Base-by-base conservation (phyloP, 1,139 yeast species). In the Taphrina pruni region DNA sequence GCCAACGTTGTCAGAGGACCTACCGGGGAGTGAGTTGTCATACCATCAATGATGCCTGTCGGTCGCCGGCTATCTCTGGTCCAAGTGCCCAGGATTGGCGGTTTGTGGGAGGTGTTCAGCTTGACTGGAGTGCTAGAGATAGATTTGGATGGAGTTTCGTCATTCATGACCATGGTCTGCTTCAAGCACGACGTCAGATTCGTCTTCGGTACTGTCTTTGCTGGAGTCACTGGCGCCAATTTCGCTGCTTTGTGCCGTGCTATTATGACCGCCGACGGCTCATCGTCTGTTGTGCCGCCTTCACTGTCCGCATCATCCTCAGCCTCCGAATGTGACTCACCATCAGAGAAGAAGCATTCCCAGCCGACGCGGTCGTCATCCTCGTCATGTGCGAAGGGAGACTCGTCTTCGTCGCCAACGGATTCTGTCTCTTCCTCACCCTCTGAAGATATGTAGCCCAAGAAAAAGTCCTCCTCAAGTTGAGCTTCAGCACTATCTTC, bases 11-110 rank as follows among this genome's bases (percentile, higher is more conserved):
- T 51, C 12, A 55, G 45, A 8, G 57, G 41, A 11, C 60, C 56
- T 9, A 38, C 67, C 4, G 67, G 67, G 8, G 67, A 64, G 56
- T 64, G 58, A 3, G 61, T 46, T 11, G 60, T 26, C 46, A 54
- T 14, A 20, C 70, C 70, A 50, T 68, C 70, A 26, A 68, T 68
- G 20, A 68, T 61, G 8, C 66, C 70, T 17, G 65, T 56, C 12
- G 70, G 57, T 12, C 68, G 55, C 38, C 60, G 43, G n/a, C 57
- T 45, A 35, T 68, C 70, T n/a, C 70, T 57, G 8, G 67, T 48
- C 70, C 70, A 68, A 1, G 70, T 68, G 9, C 70, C 70, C 17
- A 68, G 64, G 7, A 68, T n/a, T 7, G 70, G 70, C 20, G 70
- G 66, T 35, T 68, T 57, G 56, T 68, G 65, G 11, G 65, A 43